Conservation (phyloP, 331 rosid species). For the Quercus phellos region DNA sequence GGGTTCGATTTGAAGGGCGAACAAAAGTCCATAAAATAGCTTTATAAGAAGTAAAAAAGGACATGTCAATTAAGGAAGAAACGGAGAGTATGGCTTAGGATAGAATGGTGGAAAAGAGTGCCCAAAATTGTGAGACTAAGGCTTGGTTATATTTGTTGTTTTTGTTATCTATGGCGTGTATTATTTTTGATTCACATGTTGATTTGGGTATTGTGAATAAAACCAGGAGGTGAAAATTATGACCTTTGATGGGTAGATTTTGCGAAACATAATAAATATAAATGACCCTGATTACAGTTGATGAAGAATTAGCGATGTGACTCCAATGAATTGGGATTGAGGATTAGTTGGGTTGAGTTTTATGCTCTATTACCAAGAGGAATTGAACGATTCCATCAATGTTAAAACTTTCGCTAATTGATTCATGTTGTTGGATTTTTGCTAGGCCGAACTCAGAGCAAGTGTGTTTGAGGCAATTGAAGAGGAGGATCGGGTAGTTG, state of each 20-base stretch:
- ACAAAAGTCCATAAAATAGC: too few relatives aligned
- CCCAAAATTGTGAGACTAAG: too few relatives aligned
- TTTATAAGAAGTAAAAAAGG: too few relatives aligned
- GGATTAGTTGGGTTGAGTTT: neutral
- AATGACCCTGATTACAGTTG: neutral
- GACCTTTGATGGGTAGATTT: neutral
- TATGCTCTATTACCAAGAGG: neutral
- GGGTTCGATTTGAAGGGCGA: too few relatives aligned
- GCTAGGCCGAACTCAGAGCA: constrained; percentile 93
- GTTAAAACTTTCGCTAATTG: neutral
- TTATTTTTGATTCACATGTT: neutral
- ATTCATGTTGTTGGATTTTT: neutral
- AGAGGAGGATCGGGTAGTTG: constrained; percentile 91
- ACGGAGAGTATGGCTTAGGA: too few relatives aligned
- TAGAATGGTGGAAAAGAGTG: too few relatives aligned
- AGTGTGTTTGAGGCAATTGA: constrained; percentile 98
- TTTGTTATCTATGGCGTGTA: neutral
- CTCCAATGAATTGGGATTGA: neutral
- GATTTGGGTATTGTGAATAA: neutral
- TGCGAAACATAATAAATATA: neutral
- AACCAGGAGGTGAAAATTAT: neutral
- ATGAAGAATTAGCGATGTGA: neutral
- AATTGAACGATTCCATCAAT: neutral
- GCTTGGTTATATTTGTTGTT: neutral
- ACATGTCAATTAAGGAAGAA: too few relatives aligned